These are phyloP conservation scores for Alternaria gansuensis DNA, from an alignment of 2,329 filamentous ascomycete species.

Conservation along the genomic window DNA sequence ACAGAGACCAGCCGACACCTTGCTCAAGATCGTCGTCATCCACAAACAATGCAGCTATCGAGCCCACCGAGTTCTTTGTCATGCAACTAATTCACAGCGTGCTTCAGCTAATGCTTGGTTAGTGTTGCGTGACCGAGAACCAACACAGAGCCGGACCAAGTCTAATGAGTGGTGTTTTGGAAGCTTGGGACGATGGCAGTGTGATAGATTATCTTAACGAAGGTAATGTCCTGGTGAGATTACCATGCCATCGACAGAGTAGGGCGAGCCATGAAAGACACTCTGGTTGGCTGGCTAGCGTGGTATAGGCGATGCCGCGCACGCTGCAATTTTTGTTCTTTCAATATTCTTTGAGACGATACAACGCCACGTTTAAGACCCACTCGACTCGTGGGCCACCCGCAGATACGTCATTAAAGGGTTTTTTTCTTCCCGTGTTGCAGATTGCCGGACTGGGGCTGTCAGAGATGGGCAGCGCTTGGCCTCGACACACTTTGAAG, in stretches of 20 bases:
- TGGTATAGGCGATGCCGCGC: slow-evolving; percentile 28
- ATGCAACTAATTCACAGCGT: slow-evolving; percentile 29
- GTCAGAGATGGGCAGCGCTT: slow-evolving; percentile 38
- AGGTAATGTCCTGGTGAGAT: slow-evolving; percentile 22
- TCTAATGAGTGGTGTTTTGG: slow-evolving; percentile 9
- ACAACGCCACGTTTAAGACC: slow-evolving; percentile 49
- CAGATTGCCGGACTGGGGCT: slow-evolving; percentile 48
- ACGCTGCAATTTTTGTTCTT: slow-evolving; percentile 38
- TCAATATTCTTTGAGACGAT: slow-evolving; percentile 37
- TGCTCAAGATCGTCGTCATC: slow-evolving; percentile 38
- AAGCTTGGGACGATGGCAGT: not conserved
- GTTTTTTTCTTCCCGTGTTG: slow-evolving; percentile 43
- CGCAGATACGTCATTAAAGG: slow-evolving; percentile 49
- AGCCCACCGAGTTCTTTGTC: slow-evolving; percentile 24
- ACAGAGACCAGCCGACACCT: slow-evolving; percentile 24
- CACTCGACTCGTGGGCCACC: slow-evolving; percentile 49
- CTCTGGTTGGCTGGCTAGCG: slow-evolving; percentile 19
- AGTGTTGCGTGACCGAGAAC: slow-evolving; percentile 20
- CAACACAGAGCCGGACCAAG: slow-evolving; percentile 18
- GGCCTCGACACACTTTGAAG: slow-evolving; percentile 20
- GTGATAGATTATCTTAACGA: not conserved
- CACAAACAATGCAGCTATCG: slow-evolving; percentile 29
- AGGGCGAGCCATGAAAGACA: slow-evolving; percentile 23
- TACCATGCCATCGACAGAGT: slow-evolving; percentile 23
- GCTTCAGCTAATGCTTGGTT: slow-evolving; percentile 22